Percentiles rank a stretch among this genome's conserved stretches.
Conservation (phyloP, 495 filamentous ascomycete species). For the Friedmanniomyces simplex region DNA sequence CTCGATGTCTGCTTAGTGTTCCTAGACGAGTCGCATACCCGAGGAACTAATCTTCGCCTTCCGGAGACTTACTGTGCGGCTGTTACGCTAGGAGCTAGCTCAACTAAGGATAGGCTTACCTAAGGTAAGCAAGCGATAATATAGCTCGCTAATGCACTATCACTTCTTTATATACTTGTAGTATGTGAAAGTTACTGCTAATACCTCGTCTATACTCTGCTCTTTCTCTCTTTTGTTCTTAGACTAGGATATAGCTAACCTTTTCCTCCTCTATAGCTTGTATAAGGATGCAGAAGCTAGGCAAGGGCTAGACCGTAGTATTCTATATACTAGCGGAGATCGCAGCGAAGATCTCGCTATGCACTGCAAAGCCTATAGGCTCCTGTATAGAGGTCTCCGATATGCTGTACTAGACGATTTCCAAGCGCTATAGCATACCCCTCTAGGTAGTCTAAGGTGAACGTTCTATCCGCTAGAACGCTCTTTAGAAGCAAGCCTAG, state of each 20-base stretch:
- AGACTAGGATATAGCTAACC: no score
- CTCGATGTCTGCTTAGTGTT: constrained; percentile 58
- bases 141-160: no score
- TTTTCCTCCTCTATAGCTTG: constrained; percentile 34
- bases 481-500: background rate
- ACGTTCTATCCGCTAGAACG: constrained; percentile 31
- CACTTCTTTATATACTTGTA: no score
- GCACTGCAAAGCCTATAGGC: background rate
- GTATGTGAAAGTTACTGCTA: no score
- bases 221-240: no score
- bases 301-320: constrained; percentile 26
- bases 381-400: constrained; percentile 36
- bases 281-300: constrained; percentile 35
- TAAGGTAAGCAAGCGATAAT: constrained; percentile 46
- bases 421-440: constrained; percentile 40
- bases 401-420: constrained; percentile 50
- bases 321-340: constrained; percentile 41
- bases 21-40: constrained; percentile 65
- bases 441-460: constrained; percentile 53
- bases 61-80: constrained; percentile 51
- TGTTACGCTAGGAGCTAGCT: constrained; percentile 54
- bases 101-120: constrained; percentile 62
- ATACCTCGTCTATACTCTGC: no score
- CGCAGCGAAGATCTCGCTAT: constrained; percentile 28
- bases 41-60: constrained; percentile 62